Percentiles rank a stretch among this genome's conserved stretches.
These are phyloP conservation scores for Xylariales sp. DNA, from an alignment of 2,329 filamentous ascomycete genomes.

Conservation along the genomic window DNA sequence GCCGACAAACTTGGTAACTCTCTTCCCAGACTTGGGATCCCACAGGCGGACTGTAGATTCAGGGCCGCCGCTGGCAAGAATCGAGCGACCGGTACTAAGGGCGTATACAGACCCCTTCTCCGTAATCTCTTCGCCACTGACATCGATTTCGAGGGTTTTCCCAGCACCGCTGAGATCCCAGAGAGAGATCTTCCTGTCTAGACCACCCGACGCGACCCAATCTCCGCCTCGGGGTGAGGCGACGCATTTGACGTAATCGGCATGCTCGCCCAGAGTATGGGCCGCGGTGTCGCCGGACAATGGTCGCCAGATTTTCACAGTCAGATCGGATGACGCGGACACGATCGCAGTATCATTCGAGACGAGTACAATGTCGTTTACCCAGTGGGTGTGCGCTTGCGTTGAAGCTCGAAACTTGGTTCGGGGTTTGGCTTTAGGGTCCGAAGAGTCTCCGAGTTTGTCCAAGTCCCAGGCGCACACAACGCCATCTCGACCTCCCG, in stretches of 20 bases:
- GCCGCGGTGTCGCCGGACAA: conserved; percentile 60
- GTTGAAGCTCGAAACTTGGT: conserved; percentile 58
- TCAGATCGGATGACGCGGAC: conserved; percentile 89
- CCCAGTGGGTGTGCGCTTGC: conserved; percentile 88
- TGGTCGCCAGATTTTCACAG: conserved; percentile 89
- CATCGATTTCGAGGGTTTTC: conserved; percentile 81
- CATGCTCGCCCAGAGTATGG: conserved; percentile 85
- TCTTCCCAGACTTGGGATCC: conserved; percentile 83
- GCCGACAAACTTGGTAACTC: conserved; percentile 93
- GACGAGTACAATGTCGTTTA: conserved; percentile 85
- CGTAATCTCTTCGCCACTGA: conserved; percentile 73
- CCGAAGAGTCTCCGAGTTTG: conserved; percentile 44
- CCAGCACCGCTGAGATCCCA: conserved; percentile 92
- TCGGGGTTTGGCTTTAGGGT: conserved; percentile 36
- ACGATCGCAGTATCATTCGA: conserved; percentile 76
- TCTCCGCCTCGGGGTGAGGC: conserved; percentile 67
- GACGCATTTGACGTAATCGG: conserved; percentile 94
- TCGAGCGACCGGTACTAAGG: conserved; percentile 70
- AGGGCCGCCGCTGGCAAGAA: conserved; percentile 88
- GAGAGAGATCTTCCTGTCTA: conserved; percentile 86
- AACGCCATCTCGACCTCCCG: conserved; percentile 89
- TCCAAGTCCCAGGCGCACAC: conserved; percentile 94
- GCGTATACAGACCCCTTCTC: conserved; percentile 97
- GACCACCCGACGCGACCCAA: conserved; percentile 91
- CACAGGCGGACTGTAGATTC: conserved; percentile 91